Evolutionary conservation across 1,284 basidiomycete species (phyloP).

Genomic region (Ceratobasidium sp.): DNA sequence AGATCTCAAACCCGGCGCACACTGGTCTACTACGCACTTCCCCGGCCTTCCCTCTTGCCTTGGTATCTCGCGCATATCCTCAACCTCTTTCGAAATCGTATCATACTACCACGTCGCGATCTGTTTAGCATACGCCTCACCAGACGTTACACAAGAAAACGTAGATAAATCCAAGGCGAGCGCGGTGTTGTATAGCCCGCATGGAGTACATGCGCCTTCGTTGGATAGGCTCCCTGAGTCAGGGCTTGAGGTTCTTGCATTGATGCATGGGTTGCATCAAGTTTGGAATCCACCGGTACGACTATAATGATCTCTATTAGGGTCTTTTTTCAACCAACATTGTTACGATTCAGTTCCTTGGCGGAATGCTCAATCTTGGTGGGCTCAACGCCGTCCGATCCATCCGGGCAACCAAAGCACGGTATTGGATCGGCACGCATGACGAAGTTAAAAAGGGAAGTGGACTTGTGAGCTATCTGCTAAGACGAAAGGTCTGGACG

Average conservation of each 20-base stretch:
- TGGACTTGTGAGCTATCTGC: constrained; percentile 51
- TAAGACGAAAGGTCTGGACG: constrained; percentile 49
- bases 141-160: constrained; percentile 15
- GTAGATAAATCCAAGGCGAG: constrained; percentile 24
- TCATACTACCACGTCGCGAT: constrained; percentile 52
- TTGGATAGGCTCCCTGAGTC: constrained; percentile 47
- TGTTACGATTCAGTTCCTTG: constrained; percentile 21
- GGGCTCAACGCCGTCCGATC: constrained; percentile 50
- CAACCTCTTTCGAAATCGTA: constrained; percentile 48
- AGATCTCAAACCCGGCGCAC: constrained; percentile 33
- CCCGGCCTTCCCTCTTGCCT: constrained; percentile 45
- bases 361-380: constrained; percentile 52
- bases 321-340: neutral
- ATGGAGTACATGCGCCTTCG: constrained; percentile 50
- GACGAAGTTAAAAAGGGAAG: constrained; percentile 52
- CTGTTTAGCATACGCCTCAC: constrained; percentile 39
- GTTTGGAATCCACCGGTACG: constrained; percentile 51
- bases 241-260: constrained; percentile 45
- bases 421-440: constrained; percentile 52
- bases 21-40: neutral
- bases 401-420: constrained; percentile 45
- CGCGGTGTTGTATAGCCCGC: constrained; percentile 51
- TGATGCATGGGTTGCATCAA: constrained; percentile 52
- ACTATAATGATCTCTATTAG: neutral
- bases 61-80: constrained; percentile 48